Evolutionary conservation across 1,139 yeast genomes (phyloP), one percentile per base, ranked within the genome.

Genomic region (Zygoascus sp.): DNA sequence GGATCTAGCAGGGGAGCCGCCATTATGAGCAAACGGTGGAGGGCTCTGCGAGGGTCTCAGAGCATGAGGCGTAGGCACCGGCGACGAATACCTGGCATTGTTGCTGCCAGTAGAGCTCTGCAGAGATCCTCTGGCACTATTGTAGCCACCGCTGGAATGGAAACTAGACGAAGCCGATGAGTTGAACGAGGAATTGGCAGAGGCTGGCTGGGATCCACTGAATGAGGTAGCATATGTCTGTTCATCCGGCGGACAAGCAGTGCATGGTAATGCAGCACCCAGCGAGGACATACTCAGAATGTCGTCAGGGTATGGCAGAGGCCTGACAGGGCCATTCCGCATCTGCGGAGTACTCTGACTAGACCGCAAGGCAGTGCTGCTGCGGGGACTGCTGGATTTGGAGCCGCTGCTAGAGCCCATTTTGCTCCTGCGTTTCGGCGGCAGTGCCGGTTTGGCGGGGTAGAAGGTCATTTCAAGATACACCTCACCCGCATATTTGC

Each of bases 391-490:
- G 17, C 42, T 36, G 19, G 42, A 17, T 21, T 32, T 35, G 6
- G 46, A 30, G 20, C 32, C 8, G 15, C 38, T 44, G 43, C 37
- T 43, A 19, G n/a, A n/a, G n/a, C n/a, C n/a, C n/a, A n/a, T n/a
- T n/a, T 42, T 43, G 42, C 27, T 36, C 35, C 42, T 45, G 37
- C 44, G 46, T 48, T 55, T 58, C 20, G 57, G 57, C 5, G 63
- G 63, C 25, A 58, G 50, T 11, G 48, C 46, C 3, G 63, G 61
- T 25, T 47, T 47, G 5, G 55, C 40, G 2, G 96, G 94, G 61
- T 87, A 88, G 60, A 87, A 92, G 0, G 97, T 88, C 84, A 92
- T 83, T 60, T 92, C 97, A 47, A 94, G 68, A 64, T 83, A 90
- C 1, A 92, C 79, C 66, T 80, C 86, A 1, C 98, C 98, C 0